These are phyloP conservation scores for Fusarium tupiense DNA, from an alignment of 2,329 filamentous ascomycete genomes.

Conservation along the genomic window DNA sequence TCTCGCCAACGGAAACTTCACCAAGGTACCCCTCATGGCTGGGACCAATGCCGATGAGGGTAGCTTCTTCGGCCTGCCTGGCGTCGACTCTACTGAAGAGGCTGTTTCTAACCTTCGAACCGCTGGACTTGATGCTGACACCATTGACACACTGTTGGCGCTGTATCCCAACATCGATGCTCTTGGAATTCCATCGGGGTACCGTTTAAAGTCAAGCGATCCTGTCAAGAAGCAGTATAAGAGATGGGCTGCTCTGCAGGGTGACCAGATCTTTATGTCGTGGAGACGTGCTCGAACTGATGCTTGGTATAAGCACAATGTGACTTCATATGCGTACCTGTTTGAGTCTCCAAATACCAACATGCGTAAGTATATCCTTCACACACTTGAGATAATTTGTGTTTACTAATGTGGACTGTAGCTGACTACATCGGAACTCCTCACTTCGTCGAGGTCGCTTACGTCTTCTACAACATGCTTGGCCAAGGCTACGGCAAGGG, in stretches of 20 bases:
- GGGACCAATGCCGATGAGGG: slow-evolving; percentile 74
- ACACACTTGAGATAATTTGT: fast-evolving
- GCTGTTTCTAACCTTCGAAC: slow-evolving; percentile 7
- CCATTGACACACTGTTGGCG: slow-evolving; percentile 21
- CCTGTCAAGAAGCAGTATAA: slow-evolving; percentile 55
- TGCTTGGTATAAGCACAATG: slow-evolving; percentile 58
- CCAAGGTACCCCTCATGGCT: slow-evolving; percentile 69
- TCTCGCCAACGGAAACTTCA: slow-evolving; percentile 66
- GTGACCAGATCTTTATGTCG: slow-evolving; percentile 65
- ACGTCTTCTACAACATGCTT: slow-evolving; percentile 62
- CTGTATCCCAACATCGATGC: slow-evolving; percentile 37
- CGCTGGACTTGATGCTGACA: slow-evolving; percentile 10
- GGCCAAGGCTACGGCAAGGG: slow-evolving; percentile 49
- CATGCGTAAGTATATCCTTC: slow-evolving; percentile 4
- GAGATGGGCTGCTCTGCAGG: slow-evolving; percentile 60
- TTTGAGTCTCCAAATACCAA: slow-evolving; percentile 51
- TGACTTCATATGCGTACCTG: slow-evolving; percentile 64
- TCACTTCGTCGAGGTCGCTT: slow-evolving; percentile 45
- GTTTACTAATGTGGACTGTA: background rate
- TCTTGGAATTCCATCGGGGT: slow-evolving; percentile 24
- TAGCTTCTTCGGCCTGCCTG: slow-evolving; percentile 61
- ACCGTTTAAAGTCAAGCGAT: slow-evolving; percentile 20
- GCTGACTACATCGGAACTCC: slow-evolving; percentile 36
- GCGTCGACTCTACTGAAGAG: slow-evolving; percentile 46
- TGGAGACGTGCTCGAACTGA: slow-evolving; percentile 63